phyloP scores from a whole-genome alignment of 2,329 filamentous ascomycete genomes.

The Exophiala viscosa region DNA sequence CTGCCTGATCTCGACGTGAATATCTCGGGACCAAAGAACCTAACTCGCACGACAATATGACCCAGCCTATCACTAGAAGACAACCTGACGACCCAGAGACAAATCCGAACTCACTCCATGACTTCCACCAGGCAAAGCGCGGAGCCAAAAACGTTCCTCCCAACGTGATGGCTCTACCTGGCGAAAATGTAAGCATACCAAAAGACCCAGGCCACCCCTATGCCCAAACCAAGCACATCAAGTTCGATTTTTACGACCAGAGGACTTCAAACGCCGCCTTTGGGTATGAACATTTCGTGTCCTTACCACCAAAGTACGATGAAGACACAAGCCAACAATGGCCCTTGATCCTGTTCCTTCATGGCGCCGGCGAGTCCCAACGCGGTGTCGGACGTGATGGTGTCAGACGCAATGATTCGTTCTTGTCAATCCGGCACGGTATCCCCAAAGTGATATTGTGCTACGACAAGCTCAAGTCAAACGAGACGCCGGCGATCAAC shows the following conservation, averaged over 20 bases:
- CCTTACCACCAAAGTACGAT: constrained; percentile 17
- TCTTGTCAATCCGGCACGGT: constrained; percentile 14
- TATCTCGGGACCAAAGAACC: too few relatives aligned
- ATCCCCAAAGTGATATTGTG: constrained; percentile 21
- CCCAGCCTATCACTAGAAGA: neutral
- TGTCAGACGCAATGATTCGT: constrained; percentile 10
- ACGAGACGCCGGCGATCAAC: constrained; percentile 7
- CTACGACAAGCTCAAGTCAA: constrained; percentile 19
- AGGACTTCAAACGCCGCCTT: constrained; percentile 19
- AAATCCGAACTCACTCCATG: constrained; percentile 22
- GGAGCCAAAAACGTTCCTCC: constrained; percentile 19
- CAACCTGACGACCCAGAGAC: constrained; percentile 4
- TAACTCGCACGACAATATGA: constrained; percentile 4
- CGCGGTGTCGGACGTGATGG: neutral
- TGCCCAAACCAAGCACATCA: constrained; percentile 11
- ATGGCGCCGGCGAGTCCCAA: constrained; percentile 21
- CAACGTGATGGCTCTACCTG: constrained; percentile 1
- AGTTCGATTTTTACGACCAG: constrained; percentile 18
- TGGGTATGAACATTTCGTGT: constrained; percentile 22
- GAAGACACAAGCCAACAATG: constrained; percentile 5
- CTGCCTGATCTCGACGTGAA: too few relatives aligned
- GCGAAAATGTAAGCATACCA: constrained; percentile 1
- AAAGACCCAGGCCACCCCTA: constrained; percentile 18
- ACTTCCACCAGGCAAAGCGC: constrained; percentile 14
- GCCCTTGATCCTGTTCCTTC: constrained; percentile 21